Evolutionary conservation across 257 asterid genomes (phyloP), one percentile per base, ranked within the genome.

Genomic region (Nicotiana paniculata): DNA sequence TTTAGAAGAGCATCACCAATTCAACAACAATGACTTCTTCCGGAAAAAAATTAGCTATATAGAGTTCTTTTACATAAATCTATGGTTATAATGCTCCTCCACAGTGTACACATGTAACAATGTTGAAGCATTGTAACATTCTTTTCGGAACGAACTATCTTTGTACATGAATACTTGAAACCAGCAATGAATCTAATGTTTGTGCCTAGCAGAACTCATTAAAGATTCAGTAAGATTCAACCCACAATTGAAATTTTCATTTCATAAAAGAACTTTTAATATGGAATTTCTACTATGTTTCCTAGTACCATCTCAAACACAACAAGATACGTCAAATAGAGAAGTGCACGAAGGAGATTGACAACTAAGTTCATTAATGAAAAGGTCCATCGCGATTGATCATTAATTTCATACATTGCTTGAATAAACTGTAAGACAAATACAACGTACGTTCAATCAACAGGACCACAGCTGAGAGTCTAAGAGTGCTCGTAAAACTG

Each of bases 1-100:
- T 96, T 96, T 86, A 85, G 61, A 77, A 89, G 90, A 84, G 91
- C 82, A 65, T 86, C 65, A 17, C 84, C 90, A 46, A 83, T 81
- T 82, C 87, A 81, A 68, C 82, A 82, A 85, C 81, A 81, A 83
- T 77, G 86, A 90, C 74, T 68, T 59, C 8, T 77, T 74, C 15
- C 15, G 77, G 81, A 68, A 80, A 70, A 48, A 74, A 64, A 39
- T 10, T 67, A 78, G n/a, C 53, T 79, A 63, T 62, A 81, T 62
- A 84, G 69, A 81, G 70, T 55, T 82, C 21, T 10, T 43, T 68
- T 68, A 74, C 55, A 48, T 81, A 66, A 24, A 65, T 48, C 66
- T 48, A 81, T 51, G 59, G 82, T 33, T 79, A 62, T 4, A 79
- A 58, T 61, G 82, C 63, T 37, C 30, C 69, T 37, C 30, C 69